Conservation (phyloP, 331 rosid species). For the Pyrus hybrid region DNA sequence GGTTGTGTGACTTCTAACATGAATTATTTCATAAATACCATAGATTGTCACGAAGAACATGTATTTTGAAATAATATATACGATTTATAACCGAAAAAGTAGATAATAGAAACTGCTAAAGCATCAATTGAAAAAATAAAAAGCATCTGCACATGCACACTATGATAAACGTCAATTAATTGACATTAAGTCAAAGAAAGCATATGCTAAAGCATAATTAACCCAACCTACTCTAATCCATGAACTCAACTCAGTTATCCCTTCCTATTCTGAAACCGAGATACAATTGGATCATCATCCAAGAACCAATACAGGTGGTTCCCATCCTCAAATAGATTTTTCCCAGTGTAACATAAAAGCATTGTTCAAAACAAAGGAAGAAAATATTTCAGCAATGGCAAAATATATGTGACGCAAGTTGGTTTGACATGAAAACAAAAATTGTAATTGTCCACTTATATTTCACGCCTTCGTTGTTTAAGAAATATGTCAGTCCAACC, state of each 20-base stretch:
- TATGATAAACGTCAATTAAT: too few species aligned
- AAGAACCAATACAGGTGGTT: conserved; percentile 73
- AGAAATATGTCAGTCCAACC: background rate
- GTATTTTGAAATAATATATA: background rate
- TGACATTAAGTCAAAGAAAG: too few species aligned
- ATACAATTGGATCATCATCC: conserved; percentile 73
- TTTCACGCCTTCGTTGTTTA: background rate
- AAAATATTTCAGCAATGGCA: conserved; percentile 5
- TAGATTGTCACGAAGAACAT: background rate
- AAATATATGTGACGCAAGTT: background rate
- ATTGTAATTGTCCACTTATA: background rate
- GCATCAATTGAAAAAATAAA: too few species aligned
- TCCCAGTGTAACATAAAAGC: conserved; percentile 32
- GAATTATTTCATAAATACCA: background rate
- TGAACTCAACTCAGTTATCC: too few species aligned
- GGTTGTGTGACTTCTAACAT: too few species aligned
- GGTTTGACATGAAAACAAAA: too few species aligned
- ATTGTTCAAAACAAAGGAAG: conserved; percentile 7
- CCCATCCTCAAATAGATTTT: conserved; percentile 76
- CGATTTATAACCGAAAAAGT: too few species aligned
- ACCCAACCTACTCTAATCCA: too few species aligned
- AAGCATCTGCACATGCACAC: too few species aligned
- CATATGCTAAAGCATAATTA: too few species aligned
- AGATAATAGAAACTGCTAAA: too few species aligned
- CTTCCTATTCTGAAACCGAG: conserved; percentile 59